Percentiles rank a stretch among this genome's conserved stretches.
Evolutionary conservation across 2,329 filamentous ascomycete species (phyloP).

Genomic region (Sclerotinia subarctica): DNA sequence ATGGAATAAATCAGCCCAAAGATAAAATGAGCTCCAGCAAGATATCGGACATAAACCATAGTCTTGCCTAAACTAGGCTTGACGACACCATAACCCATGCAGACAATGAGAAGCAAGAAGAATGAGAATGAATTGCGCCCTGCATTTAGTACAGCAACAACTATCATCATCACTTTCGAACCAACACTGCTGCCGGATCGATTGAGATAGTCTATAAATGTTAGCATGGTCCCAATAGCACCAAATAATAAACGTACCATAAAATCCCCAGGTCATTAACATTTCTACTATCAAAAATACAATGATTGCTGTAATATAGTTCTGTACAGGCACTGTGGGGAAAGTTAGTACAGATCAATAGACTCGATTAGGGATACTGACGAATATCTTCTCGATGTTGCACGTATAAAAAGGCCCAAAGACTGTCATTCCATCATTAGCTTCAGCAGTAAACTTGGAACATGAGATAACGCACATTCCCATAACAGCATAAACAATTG

Average conservation of each 20-base stretch:
- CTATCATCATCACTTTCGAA: slow-evolving; percentile 80
- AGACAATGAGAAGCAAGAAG: slow-evolving; percentile 95
- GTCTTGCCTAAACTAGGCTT: slow-evolving; percentile 87
- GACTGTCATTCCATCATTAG: slow-evolving; percentile 45
- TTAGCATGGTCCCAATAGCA: slow-evolving; percentile 38
- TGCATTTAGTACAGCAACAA: slow-evolving; percentile 91
- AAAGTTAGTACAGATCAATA: slow-evolving; percentile 37
- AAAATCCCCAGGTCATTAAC: slow-evolving; percentile 98
- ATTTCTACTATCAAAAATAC: slow-evolving; percentile 94
- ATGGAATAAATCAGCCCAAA: slow-evolving; percentile 94
- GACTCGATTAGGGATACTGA: slow-evolving; percentile 43
- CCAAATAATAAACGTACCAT: slow-evolving; percentile 52
- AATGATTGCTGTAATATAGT: slow-evolving; percentile 97
- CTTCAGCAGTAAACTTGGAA: slow-evolving; percentile 11
- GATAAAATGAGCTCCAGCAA: slow-evolving; percentile 88
- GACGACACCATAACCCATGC: slow-evolving; percentile 98
- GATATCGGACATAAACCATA: slow-evolving; percentile 89
- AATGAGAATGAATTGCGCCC: slow-evolving; percentile 97
- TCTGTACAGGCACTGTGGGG: slow-evolving; percentile 81
- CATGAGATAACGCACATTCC: slow-evolving; percentile 52
- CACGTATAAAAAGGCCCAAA: slow-evolving; percentile 94
- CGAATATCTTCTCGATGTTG: slow-evolving; percentile 89
- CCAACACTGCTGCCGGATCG: slow-evolving; percentile 78
- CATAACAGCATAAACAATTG: slow-evolving; percentile 88
- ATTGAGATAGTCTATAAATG: slow-evolving; percentile 76